Conservation (phyloP, 331 rosid genomes). For the Cucumis variabilis region DNA sequence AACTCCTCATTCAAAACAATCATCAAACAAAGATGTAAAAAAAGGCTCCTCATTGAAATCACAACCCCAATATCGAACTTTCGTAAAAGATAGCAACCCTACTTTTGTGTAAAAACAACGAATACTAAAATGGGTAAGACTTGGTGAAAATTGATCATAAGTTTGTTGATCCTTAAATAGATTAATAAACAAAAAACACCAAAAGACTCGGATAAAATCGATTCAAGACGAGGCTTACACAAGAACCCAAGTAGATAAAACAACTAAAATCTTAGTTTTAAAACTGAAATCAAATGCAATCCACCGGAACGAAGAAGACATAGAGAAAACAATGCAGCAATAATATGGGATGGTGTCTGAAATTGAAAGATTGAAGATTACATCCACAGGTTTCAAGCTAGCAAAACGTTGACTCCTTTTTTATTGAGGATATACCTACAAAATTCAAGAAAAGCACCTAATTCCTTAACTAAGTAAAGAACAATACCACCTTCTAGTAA, state of each 20-base stretch:
- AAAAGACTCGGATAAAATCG: background rate
- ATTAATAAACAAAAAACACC: background rate
- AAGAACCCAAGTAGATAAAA: conserved; percentile 8
- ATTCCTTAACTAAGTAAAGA: no score
- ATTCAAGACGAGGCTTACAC: background rate
- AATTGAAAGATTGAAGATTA: no score
- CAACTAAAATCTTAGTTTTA: background rate
- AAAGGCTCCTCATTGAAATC: background rate
- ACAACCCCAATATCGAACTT: background rate
- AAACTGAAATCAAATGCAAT: background rate
- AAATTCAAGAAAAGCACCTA: no score
- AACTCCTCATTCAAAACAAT: conserved; percentile 36
- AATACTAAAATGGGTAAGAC: conserved; percentile 1
- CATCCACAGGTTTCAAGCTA: no score
- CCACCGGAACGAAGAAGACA: background rate
- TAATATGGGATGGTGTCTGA: background rate
- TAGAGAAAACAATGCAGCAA: background rate
- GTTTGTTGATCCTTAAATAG: no score
- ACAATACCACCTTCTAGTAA: no score
- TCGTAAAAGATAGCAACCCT: background rate
- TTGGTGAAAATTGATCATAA: background rate
- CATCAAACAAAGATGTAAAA: background rate
- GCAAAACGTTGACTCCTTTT: no score
- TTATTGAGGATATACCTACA: no score
- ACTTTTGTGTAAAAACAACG: background rate